phyloP scores from a whole-genome alignment of 164 flowering plant genomes.

The Dillenia suffruticosa region DNA sequence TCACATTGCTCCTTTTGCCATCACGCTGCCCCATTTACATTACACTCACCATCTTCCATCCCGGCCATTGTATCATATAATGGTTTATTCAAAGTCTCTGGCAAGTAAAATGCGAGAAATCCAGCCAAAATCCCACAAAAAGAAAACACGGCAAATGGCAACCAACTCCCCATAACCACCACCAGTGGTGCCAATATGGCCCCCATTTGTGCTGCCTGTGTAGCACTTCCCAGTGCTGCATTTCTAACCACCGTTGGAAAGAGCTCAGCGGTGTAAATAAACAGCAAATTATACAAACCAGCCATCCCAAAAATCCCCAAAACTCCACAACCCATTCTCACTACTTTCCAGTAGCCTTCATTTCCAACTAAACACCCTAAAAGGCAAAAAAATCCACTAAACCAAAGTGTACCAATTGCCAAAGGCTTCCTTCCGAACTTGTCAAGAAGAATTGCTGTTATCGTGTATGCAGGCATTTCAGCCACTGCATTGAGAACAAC shows the following conservation, averaged over 20 bases:
- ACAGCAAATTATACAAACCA: constrained; percentile 77
- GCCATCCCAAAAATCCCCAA: constrained; percentile 90
- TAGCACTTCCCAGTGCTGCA: constrained; percentile 78
- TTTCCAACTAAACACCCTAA: constrained; percentile 34
- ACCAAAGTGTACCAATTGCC: constrained; percentile 63
- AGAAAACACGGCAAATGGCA: constrained; percentile 70
- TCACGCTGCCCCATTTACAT: neutral
- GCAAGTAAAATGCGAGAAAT: constrained; percentile 52
- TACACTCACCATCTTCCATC: constrained; percentile 47
- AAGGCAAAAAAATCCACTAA: constrained; percentile 72
- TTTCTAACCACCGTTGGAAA: constrained; percentile 94
- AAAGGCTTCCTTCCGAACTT: constrained; percentile 68
- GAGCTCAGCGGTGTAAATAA: constrained; percentile 74
- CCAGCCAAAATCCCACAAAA: constrained; percentile 65
- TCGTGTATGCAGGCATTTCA: constrained; percentile 77
- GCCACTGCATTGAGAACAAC: constrained; percentile 71
- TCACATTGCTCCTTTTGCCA: neutral
- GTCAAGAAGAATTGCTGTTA: constrained; percentile 66
- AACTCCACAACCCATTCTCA: constrained; percentile 64
- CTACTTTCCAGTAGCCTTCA: constrained; percentile 37
- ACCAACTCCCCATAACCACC: constrained; percentile 71
- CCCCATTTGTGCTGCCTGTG: constrained; percentile 88
- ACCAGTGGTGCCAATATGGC: constrained; percentile 88
- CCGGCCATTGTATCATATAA: constrained; percentile 85
- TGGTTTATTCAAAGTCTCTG: constrained; percentile 77